phyloP scores from a whole-genome alignment of 352 stramenopile species.

The Globisporangium nagaii region DNA sequence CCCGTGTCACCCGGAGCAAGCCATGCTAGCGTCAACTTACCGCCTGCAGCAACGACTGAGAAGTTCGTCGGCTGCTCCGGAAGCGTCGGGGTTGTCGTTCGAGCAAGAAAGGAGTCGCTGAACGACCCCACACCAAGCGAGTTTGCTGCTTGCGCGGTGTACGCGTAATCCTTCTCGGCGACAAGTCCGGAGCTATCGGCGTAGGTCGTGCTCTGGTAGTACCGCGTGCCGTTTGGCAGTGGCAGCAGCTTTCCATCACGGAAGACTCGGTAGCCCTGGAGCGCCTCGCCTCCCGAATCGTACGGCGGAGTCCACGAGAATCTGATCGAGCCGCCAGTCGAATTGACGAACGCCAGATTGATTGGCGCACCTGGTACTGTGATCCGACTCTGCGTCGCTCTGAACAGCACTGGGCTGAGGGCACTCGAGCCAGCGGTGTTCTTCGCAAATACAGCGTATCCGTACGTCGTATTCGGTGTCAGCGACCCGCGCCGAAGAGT shows the following conservation, averaged over 20 bases:
- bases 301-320: slow-evolving; percentile 35
- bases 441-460: slow-evolving; percentile 31
- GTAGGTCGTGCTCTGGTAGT: slow-evolving; percentile 11
- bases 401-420: slow-evolving; percentile 12
- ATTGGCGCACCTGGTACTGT: slow-evolving; percentile 25
- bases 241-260: slow-evolving; percentile 14
- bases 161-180: slow-evolving; percentile 27
- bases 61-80: slow-evolving; percentile 17
- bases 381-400: slow-evolving; percentile 14
- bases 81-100: slow-evolving; percentile 18
- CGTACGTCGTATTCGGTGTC: slow-evolving; percentile 32
- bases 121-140: slow-evolving; percentile 18
- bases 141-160: slow-evolving; percentile 38
- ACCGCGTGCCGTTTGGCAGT: background rate
- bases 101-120: slow-evolving; percentile 22
- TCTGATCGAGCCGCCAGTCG: slow-evolving; percentile 34
- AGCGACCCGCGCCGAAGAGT: slow-evolving; percentile 29
- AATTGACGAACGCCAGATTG: slow-evolving; percentile 1
- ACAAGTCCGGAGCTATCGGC: slow-evolving; percentile 25
- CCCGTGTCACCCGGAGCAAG: slow-evolving; percentile 24
- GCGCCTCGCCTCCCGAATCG: slow-evolving; percentile 32
- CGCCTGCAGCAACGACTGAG: slow-evolving; percentile 14
- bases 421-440: slow-evolving; percentile 38
- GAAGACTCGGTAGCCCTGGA: slow-evolving; percentile 39
- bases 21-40: slow-evolving; percentile 29